Base-by-base conservation (phyloP, 2,329 filamentous ascomycete species). In the Fusarium sp. region DNA sequence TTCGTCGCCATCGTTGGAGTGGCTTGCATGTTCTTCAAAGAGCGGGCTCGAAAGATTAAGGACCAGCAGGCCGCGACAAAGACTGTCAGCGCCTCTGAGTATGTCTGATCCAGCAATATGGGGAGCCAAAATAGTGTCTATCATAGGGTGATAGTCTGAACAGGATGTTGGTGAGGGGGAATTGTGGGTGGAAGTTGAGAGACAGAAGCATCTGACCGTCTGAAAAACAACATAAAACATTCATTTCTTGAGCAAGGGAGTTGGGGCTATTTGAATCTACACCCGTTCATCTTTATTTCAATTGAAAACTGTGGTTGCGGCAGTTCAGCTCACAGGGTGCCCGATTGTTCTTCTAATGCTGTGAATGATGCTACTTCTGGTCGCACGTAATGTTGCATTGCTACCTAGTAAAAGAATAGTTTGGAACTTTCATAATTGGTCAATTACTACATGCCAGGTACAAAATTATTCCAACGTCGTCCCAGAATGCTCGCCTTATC, bases 21-120 rank as follows among this genome's bases (percentile, higher is more conserved):
- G 7, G 58, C 46, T 27, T 74, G 53, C 27, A 46, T 72, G 56
- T 27, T 62, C 10, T 74, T 59, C 29, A 59, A 35, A 11, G 41
- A 53, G 22, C 68, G 52, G 8, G 22, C 35, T 25, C 60, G 38
- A 22, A 70, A 62, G 41, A 50, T 35, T 12, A 62, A 63, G 55
- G 38, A 49, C 14, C 65, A 49, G 27, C 44, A 67, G 45, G 29
- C 35, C 25, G 49, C 49, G 18, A 53, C 36, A n/a, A 61, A 72
- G 41, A 36, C 36, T n/a, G 25, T 42, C 20, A 65, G 56, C 27
- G 46, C 49, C 25, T 18, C 47, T 18, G 60, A 57, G n/a, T 59
- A 29, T 55, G 58, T 29, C 27, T 74, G 38, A 67, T 39, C 11
- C 20, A 12, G 14, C 14, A 17, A 38, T 14, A 7, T 3, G 9